phyloP scores from a whole-genome alignment of 495 filamentous ascomycete genomes.

The Penicillium malachiteum region DNA sequence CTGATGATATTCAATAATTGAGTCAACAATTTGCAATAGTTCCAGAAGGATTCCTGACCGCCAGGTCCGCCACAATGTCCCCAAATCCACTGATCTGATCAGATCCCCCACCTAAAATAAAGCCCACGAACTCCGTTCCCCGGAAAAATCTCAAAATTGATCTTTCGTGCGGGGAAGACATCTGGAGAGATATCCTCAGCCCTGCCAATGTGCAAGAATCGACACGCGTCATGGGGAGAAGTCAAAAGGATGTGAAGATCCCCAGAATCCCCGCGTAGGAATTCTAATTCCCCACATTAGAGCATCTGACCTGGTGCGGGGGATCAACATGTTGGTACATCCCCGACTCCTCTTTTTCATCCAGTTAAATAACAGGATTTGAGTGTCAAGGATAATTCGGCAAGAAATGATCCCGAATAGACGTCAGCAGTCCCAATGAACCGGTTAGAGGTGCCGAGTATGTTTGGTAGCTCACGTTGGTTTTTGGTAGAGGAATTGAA shows the following conservation, averaged over 20 bases:
- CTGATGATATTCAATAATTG: background rate
- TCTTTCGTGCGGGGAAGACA: no score
- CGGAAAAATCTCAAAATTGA: no score
- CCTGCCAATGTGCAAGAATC: no score
- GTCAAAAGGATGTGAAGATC: no score
- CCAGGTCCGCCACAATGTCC: background rate
- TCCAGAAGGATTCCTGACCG: background rate
- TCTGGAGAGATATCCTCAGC: no score
- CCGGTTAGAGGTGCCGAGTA: background rate
- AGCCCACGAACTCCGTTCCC: no score
- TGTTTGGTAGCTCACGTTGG: background rate
- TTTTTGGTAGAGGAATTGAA: no score
- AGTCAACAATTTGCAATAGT: background rate
- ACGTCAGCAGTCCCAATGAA: background rate
- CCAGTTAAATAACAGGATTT: background rate
- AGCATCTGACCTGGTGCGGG: conserved; percentile 1
- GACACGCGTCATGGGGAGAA: no score
- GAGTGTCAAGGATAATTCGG: background rate
- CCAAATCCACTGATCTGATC: no score
- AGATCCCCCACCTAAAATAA: no score
- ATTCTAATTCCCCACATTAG: background rate
- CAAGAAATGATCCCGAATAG: background rate
- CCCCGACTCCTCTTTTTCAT: background rate
- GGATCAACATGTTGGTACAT: background rate
- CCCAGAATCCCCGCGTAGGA: no score